Evolutionary conservation across 2,329 filamentous ascomycete genomes (phyloP), one percentile per base, ranked within the genome.

Genomic region (Blastomyces percursus): DNA sequence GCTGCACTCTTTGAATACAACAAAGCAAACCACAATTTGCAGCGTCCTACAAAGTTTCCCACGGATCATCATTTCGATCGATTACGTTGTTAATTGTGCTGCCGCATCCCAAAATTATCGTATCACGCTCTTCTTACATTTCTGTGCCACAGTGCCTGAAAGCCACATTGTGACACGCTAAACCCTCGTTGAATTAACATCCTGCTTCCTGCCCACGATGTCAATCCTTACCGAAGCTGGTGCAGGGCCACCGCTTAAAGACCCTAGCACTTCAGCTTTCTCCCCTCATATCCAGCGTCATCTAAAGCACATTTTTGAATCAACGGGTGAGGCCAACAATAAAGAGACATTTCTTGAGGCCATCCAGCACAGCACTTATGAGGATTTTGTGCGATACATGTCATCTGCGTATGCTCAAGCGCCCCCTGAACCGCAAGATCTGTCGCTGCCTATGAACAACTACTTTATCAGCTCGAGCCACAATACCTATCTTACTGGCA

Each of bases 391-490:
- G 42, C 71, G 74, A 55, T 81, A 81, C 66, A 79, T 83, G 74
- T 74, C 74, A 58, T 79, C 75, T 24, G 71, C 74, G 16, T 77
- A 76, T 67, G 80, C 78, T 66, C 78, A 79, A n/a, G 72, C 76
- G 27, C 73, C 76, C 8, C 63, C 74, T 27, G 68, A 76, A 38
- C 70, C 76, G 65, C 79, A 84, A 63, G 87, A 91, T 70, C 72
- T 85, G 40, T 82, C 82, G 0, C 84, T 82, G 60, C 89, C 90
- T 3, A 81, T 96, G 63, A 90, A 88, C 56, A 91, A 95, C 72
- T 96, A 96, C 77, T 96, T 91, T 74, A 92, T 96, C 73, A 96
- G 88, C 65, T 95, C 90, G 67, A 96, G 91, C 71, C 92, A 96
- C 78, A 96, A 96, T 73, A 96, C 92, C 0, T 96, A 96, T 73